Conservation (phyloP, 805 yeast species). For the Wickerhamiella brachini region DNA sequence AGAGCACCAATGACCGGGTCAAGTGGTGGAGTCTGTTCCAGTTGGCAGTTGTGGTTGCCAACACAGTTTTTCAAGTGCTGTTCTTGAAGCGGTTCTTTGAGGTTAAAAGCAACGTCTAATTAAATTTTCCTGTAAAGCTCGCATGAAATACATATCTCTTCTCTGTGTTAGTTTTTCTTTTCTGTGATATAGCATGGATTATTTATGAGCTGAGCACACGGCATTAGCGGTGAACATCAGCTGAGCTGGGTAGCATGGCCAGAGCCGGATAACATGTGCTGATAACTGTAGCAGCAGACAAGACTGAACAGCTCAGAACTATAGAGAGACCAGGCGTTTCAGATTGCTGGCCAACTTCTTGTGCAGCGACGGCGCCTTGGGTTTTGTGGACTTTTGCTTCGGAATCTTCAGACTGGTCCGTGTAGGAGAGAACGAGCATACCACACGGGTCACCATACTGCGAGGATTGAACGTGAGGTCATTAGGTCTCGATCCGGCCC, state of each 20-base stretch:
- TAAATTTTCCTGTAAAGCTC: not conserved
- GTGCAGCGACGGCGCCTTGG: not conserved
- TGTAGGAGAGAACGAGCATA: not conserved
- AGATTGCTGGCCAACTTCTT: not conserved
- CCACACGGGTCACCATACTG: not conserved
- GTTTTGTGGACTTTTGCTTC: not conserved
- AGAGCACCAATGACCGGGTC: constrained; percentile 89
- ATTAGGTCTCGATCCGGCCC: not conserved
- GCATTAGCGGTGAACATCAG: no score
- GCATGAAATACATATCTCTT: not conserved
- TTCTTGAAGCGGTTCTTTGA: constrained; percentile 91
- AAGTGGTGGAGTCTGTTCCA: constrained; percentile 97
- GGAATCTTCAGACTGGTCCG: not conserved
- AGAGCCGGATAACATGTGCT: no score
- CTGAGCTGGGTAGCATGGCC: no score
- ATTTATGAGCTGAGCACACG: no score
- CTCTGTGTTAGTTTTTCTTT: no score
- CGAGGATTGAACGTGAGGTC: not conserved
- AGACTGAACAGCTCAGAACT: no score
- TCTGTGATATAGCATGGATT: no score
- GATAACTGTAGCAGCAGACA: no score
- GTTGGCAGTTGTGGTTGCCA: constrained; percentile 67
- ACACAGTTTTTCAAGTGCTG: constrained; percentile 85
- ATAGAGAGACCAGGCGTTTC: not conserved
- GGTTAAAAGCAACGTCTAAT: constrained; percentile 74